Conservation (phyloP, 1,139 yeast species). For the Debaryomyces sp. region DNA sequence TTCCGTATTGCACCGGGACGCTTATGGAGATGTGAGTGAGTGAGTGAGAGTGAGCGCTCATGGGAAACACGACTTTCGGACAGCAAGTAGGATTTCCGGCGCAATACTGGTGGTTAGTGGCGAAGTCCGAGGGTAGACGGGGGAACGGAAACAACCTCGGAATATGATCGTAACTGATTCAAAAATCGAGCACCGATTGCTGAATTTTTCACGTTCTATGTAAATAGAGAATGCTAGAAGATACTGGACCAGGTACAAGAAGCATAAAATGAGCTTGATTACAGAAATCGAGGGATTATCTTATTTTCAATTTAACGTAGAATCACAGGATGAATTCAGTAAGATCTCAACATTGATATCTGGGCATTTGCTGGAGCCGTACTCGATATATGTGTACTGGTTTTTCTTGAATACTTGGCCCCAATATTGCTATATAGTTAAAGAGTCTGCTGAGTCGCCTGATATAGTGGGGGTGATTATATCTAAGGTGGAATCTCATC, state of each 20-base stretch:
- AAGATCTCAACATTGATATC: constrained; percentile 37
- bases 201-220: background rate
- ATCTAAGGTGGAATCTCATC: constrained; percentile 80
- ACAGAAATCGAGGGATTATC: constrained; percentile 16
- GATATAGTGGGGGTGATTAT: constrained; percentile 76
- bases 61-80: constrained; percentile 3
- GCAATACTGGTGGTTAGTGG: background rate
- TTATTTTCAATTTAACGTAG: constrained; percentile 27
- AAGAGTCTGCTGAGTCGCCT: constrained; percentile 17
- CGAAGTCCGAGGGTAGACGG: background rate
- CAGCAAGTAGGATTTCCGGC: constrained; percentile 5
- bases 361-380: constrained; percentile 47
- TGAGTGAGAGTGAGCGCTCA: background rate
- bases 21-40: background rate
- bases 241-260: too few relatives aligned
- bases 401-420: constrained; percentile 51
- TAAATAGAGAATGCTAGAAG: background rate
- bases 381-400: constrained; percentile 53
- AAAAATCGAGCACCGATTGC: background rate
- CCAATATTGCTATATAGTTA: constrained; percentile 45
- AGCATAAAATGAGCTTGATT: constrained; percentile 2
- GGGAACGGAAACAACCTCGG: background rate
- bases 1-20: constrained; percentile 5
- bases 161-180: background rate
- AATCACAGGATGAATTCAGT: constrained; percentile 29